Percentiles rank a stretch among this genome's conserved stretches.
phyloP scores from a whole-genome alignment of 257 asterid species.

The Salvia hispanica region DNA sequence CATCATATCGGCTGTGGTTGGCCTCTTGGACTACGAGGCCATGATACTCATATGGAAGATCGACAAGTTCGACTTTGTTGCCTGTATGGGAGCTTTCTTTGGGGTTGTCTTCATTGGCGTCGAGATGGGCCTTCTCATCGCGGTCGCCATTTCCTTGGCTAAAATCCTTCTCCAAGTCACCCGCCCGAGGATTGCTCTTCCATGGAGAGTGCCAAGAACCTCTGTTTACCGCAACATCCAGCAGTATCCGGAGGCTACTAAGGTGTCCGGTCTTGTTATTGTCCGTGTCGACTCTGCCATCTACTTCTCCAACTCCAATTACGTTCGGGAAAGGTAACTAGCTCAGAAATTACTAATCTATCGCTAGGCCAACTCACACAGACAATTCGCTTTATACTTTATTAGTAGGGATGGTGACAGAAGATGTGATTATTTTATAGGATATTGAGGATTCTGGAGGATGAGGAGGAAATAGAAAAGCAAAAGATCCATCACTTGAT shows the following conservation, averaged over 20 bases:
- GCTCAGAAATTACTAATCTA: no score
- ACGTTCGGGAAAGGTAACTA: not conserved
- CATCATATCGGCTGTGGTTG: not conserved
- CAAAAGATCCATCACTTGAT: constrained; percentile 53
- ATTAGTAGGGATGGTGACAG: no score
- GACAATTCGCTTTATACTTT: no score
- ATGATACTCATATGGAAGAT: constrained; percentile 4
- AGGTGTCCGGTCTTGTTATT: not conserved
- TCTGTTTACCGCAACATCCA: constrained; percentile 6
- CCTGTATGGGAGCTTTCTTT: constrained; percentile 7
- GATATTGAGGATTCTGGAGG: constrained; percentile 63
- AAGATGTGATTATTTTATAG: constrained; percentile 24
- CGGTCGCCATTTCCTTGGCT: not conserved
- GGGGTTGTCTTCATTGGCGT: constrained; percentile 1
- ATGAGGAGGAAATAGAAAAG: constrained; percentile 60
- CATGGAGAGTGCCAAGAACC: not conserved
- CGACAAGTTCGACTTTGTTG: constrained; percentile 1
- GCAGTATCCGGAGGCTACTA: constrained; percentile 1
- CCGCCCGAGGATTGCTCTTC: not conserved
- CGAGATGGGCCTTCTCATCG: constrained; percentile 1
- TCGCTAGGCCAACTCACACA: no score
- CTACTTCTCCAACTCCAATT: constrained; percentile 6
- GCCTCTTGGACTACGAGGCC: constrained; percentile 13
- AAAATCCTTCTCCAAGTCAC: constrained; percentile 7
- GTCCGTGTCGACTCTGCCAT: constrained; percentile 2